Evolutionary conservation across 331 rosid species (phyloP).

Genomic region (Pyrus hybrid): DNA sequence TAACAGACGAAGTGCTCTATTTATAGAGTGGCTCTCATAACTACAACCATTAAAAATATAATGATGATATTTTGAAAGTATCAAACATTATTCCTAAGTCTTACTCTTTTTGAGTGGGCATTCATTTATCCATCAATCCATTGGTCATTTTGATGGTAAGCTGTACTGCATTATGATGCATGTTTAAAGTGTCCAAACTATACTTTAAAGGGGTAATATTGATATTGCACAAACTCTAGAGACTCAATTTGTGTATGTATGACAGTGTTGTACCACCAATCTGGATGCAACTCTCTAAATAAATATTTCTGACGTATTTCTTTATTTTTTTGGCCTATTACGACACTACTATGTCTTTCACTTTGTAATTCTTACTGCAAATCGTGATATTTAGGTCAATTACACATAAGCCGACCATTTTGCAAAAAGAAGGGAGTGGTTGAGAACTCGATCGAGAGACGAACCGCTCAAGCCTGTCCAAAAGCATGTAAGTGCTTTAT

Average conservation of each 20-base stretch:
- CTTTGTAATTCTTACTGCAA: neutral
- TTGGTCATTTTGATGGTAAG: neutral
- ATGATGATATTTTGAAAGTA: too few relatives aligned
- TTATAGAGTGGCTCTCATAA: too few relatives aligned
- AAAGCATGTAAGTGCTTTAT: neutral
- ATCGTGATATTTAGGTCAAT: neutral
- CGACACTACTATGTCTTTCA: neutral
- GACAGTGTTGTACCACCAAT: neutral
- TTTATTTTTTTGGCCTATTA: too few relatives aligned
- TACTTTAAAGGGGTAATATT: neutral
- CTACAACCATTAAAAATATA: too few relatives aligned
- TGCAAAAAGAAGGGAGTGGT: neutral
- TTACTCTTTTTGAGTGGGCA: too few relatives aligned
- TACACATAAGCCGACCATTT: neutral
- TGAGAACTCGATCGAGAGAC: neutral
- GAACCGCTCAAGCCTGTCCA: neutral
- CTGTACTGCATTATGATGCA: neutral
- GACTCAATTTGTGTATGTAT: neutral
- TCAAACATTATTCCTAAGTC: too few relatives aligned
- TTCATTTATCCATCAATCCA: too few relatives aligned
- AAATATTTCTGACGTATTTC: neutral
- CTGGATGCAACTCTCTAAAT: neutral
- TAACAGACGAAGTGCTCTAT: too few relatives aligned
- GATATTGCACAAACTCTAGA: neutral
- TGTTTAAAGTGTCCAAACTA: neutral